phyloP scores from a whole-genome alignment of 2,329 filamentous ascomycete species.

The Hirsutella thompsonii region DNA sequence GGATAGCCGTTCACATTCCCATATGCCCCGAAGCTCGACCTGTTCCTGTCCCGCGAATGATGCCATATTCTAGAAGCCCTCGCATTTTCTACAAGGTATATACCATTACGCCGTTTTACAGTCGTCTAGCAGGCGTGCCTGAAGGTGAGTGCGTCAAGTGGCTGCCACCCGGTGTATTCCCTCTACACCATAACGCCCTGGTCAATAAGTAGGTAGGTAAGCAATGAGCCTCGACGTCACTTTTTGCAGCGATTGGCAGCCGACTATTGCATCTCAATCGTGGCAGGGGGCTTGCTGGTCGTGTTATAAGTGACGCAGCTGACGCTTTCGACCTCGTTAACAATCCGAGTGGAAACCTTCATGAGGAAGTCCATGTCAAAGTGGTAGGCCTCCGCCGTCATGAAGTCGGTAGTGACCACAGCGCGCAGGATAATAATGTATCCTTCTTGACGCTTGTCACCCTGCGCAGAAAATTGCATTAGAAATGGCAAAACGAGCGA shows the following conservation, averaged over 20 bases:
- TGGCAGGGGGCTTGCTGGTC: conserved; percentile 54
- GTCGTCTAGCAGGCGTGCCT: too few relatives aligned
- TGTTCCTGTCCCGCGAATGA: too few relatives aligned
- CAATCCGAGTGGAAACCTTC: conserved; percentile 50
- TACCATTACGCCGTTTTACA: too few relatives aligned
- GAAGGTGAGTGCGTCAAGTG: too few relatives aligned
- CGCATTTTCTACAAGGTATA: too few relatives aligned
- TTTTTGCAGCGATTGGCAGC: too few relatives aligned
- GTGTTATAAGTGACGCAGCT: conserved; percentile 55
- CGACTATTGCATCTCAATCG: conserved; percentile 59
- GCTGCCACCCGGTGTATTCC: too few relatives aligned
- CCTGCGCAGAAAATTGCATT: conserved; percentile 2
- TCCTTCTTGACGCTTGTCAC: conserved; percentile 16
- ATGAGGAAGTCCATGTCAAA: conserved; percentile 55
- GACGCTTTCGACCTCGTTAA: conserved; percentile 57
- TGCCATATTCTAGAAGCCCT: too few relatives aligned
- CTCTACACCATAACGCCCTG: too few relatives aligned
- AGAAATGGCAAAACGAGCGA: conserved; percentile 11
- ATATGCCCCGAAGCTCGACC: too few relatives aligned
- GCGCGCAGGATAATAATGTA: conserved; percentile 14
- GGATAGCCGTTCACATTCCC: too few relatives aligned
- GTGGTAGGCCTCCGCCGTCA: conserved; percentile 60
- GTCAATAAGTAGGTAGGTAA: too few relatives aligned
- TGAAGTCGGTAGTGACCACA: conserved; percentile 5
- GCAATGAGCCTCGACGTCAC: background rate